A percentile compares a stretch with the other conserved stretches of the same genome.
Evolutionary conservation across 257 asterid species (phyloP).

Genomic region (Solanum paucissectum): DNA sequence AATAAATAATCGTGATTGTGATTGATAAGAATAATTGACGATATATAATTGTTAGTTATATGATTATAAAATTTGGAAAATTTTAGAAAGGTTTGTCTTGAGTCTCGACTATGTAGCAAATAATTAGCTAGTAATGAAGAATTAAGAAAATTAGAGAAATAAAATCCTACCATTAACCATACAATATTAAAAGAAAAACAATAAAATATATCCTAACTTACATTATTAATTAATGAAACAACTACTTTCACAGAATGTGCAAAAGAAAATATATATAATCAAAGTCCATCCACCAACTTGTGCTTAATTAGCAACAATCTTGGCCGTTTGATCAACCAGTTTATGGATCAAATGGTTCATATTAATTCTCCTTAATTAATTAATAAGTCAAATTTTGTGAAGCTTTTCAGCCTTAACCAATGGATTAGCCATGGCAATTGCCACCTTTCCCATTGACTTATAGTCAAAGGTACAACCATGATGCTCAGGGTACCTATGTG

Average conservation of each 20-base stretch:
- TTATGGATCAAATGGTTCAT: neutral
- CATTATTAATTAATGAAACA: neutral
- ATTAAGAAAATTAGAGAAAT: neutral
- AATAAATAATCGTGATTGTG: neutral
- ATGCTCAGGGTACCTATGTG: conserved; percentile 40
- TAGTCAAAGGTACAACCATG: conserved; percentile 39
- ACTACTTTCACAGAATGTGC: neutral
- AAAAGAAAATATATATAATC: neutral
- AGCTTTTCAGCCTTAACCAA: conserved; percentile 31
- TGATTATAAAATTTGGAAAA: neutral
- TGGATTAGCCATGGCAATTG: conserved; percentile 38
- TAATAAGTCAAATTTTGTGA: conserved; percentile 22
- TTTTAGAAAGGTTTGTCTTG: neutral
- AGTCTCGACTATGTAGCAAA: neutral
- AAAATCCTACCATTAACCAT: neutral
- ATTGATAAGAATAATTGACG: neutral
- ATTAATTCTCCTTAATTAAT: neutral
- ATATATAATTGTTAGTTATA: neutral
- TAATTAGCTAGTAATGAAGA: neutral
- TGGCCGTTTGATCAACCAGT: neutral
- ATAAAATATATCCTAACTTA: neutral
- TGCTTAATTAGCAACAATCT: neutral
- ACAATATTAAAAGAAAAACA: neutral
- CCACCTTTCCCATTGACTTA: conserved; percentile 28
- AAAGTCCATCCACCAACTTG: neutral